These are phyloP conservation scores for Paracorniculantispora psalliotae DNA, from an alignment of 2,329 filamentous ascomycete species.

Conservation along the genomic window DNA sequence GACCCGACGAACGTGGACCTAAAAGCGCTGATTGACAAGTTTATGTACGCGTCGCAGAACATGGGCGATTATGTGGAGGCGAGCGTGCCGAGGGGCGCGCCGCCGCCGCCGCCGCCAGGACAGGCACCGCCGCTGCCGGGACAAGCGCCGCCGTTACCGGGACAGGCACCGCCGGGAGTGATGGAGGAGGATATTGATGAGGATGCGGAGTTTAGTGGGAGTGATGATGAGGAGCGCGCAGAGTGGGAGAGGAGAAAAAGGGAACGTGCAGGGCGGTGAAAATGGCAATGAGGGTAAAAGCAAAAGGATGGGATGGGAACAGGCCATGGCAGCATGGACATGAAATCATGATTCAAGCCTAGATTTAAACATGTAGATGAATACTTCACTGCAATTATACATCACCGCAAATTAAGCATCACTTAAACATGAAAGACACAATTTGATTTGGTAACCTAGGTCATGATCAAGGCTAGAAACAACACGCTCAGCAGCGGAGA, in stretches of 20 bases:
- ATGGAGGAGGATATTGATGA: constrained; percentile 40
- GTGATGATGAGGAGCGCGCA: constrained; percentile 59
- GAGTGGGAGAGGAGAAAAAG: constrained; percentile 53
- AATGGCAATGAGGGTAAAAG: neutral
- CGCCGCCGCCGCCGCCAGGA: constrained; percentile 16
- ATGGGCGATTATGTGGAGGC: constrained; percentile 51
- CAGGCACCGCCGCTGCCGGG: constrained; percentile 19
- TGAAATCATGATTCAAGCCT: constrained; percentile 4
- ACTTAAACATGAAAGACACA: too few species aligned
- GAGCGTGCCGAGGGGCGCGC: constrained; percentile 18
- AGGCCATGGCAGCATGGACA: constrained; percentile 1
- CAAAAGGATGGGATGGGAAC: neutral
- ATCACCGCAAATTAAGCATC: too few species aligned
- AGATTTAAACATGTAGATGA: constrained; percentile 5
- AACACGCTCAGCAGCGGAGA: neutral
- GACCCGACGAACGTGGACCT: constrained; percentile 65
- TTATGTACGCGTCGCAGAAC: constrained; percentile 61
- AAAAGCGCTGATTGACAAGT: constrained; percentile 59
- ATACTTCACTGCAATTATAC: neutral
- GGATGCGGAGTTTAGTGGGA: constrained; percentile 58
- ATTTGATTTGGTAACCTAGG: constrained; percentile 8
- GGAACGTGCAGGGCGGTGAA: constrained; percentile 30
- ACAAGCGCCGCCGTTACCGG: neutral
- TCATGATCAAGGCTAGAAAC: neutral
- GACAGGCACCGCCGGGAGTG: constrained; percentile 13